Base-by-base conservation (phyloP, 129 eudicot genomes). In the Tanacetum coccineum region DNA sequence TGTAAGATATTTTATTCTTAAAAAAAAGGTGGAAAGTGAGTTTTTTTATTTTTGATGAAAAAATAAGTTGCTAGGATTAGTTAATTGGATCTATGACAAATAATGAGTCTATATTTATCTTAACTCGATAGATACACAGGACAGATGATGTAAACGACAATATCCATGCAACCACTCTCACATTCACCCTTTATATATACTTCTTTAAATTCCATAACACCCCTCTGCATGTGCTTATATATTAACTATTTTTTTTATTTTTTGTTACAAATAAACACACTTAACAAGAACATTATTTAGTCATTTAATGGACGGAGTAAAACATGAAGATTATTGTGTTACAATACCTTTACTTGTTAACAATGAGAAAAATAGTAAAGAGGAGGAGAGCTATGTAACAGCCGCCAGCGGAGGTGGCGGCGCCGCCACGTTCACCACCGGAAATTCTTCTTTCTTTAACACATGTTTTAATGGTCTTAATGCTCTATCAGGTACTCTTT, bases 381-480 rank as follows among this genome's bases (percentile, higher is more conserved):
- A 49, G 77, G 64, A 46, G 12, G 74, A 55, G 14, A 71, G 25
- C 8, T 56, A 48, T 4, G 26, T 52, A 40, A 14, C 63, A 17
- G 20, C 50, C 64, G 59, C 39, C 68, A 32, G 10, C 44, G 18
- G 6, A 14, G 18, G 7, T 49, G 44, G 0, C 25, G 48, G 56
- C 49, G 51, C 18, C 52, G 15, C 66, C 64, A 18, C 51, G 21
- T 13, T 66, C 55, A 28, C 49, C 67, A 62, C 46, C 30, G 94
- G 84, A 19, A 66, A 66, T 26, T 64, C 94, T 8, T 87, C 97
- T 12, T 91, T 87, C 69, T 81, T 81, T 83, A 91, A 83, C 46
- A 80, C 96, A 6, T 74, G 76, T 74, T 88, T 91, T 85, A 87
- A 91, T 77, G 96, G 91, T 15, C 87, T 91, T 67, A 91, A 88